Evolutionary conservation across 768 basidiomycete genomes (phyloP).

Genomic region (Lactifluus pinguis): DNA sequence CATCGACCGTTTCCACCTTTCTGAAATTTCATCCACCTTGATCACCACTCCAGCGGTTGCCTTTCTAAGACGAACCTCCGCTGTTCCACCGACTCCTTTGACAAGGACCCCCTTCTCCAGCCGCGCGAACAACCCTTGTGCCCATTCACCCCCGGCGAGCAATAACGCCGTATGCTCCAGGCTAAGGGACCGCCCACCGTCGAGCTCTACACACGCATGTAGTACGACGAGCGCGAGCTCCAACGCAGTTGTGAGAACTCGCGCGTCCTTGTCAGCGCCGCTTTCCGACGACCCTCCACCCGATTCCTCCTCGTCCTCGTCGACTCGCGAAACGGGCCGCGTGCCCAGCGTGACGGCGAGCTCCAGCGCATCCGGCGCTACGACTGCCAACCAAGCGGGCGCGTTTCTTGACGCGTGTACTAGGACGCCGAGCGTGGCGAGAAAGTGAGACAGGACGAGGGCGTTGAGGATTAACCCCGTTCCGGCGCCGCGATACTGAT

Average conservation of each 20-base stretch:
- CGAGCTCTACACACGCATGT: constrained; percentile 65
- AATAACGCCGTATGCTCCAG: constrained; percentile 69
- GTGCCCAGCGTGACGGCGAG: constrained; percentile 75
- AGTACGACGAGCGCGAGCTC: constrained; percentile 72
- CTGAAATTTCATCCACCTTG: constrained; percentile 64
- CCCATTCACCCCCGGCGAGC: constrained; percentile 76
- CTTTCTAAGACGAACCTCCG: constrained; percentile 52
- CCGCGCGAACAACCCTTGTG: constrained; percentile 48
- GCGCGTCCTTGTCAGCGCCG: constrained; percentile 47
- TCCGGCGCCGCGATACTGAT: constrained; percentile 62
- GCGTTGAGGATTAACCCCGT: constrained; percentile 79
- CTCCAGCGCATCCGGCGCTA: constrained; percentile 78
- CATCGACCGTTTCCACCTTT: constrained; percentile 62
- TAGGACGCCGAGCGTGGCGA: constrained; percentile 69
- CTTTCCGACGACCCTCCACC: constrained; percentile 13
- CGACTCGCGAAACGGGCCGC: constrained; percentile 42
- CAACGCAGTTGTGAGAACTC: constrained; percentile 63
- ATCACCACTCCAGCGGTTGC: constrained; percentile 75
- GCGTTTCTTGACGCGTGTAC: constrained; percentile 78
- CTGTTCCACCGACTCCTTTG: constrained; percentile 54
- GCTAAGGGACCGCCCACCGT: constrained; percentile 65
- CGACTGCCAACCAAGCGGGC: constrained; percentile 66
- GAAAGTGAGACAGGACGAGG: constrained; percentile 62
- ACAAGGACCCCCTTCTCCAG: constrained; percentile 58
- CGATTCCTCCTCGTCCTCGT: constrained; percentile 25